Conservation (phyloP, 2,329 filamentous ascomycete genomes). For the Xylaria sp. region DNA sequence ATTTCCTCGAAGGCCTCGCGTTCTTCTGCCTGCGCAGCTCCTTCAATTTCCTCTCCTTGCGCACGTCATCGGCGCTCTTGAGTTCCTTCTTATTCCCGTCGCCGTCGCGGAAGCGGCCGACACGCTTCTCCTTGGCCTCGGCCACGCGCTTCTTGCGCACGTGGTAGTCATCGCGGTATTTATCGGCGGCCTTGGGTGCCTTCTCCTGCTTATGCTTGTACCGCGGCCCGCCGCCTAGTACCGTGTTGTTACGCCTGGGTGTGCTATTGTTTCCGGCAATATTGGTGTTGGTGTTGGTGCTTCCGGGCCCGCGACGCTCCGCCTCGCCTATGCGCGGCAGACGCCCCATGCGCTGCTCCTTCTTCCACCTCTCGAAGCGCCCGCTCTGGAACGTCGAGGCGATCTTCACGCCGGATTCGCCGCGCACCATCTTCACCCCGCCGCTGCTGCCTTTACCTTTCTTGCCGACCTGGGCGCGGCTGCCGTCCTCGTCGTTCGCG, state of each 20-base stretch:
- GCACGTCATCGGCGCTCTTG: conserved; percentile 83
- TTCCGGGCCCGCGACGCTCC: conserved; percentile 63
- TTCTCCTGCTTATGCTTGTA: conserved; percentile 89
- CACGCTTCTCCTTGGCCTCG: conserved; percentile 85
- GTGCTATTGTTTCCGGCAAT: conserved; percentile 45
- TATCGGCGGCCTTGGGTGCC: conserved; percentile 94
- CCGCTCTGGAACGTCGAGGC: conserved; percentile 93
- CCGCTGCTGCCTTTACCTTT: conserved; percentile 63
- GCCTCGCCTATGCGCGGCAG: conserved; percentile 85
- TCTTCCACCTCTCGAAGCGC: conserved; percentile 92
- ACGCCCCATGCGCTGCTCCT: conserved; percentile 81
- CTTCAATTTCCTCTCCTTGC: conserved; percentile 81
- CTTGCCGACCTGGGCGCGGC: conserved; percentile 57
- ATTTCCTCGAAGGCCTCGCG: conserved; percentile 78
- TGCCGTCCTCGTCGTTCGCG: conserved; percentile 95
- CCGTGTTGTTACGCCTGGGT: neutral
- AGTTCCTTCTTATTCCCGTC: conserved; percentile 76
- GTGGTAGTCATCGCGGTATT: conserved; percentile 89
- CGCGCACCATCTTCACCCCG: conserved; percentile 71
- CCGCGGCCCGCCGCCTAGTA: conserved; percentile 53
- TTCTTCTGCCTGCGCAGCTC: conserved; percentile 88
- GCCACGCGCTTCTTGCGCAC: conserved; percentile 89
- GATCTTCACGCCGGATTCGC: conserved; percentile 96
- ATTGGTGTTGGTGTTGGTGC: neutral
- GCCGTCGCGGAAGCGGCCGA: conserved; percentile 79